Conservation (phyloP, 257 asterid species). For the Echites panduratus region DNA sequence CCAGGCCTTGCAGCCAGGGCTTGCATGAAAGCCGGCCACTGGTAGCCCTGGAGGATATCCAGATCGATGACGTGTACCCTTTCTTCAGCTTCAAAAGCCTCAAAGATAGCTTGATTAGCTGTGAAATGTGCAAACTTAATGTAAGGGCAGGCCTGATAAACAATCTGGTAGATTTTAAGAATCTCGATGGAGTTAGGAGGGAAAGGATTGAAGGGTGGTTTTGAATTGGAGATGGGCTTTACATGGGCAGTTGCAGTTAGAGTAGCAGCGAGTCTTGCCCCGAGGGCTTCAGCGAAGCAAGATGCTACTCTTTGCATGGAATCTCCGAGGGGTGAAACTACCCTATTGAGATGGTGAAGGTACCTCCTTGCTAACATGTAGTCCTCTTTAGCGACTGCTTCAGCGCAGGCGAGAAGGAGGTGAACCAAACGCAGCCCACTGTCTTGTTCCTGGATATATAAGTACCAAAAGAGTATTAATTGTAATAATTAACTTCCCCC, state of each 20-base stretch:
- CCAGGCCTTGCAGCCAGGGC: conserved; percentile 83
- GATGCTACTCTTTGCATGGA: conserved; percentile 89
- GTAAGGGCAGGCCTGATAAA: conserved; percentile 88
- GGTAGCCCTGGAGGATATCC: conserved; percentile 82
- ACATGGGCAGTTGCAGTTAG: conserved; percentile 44
- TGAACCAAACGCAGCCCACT: conserved; percentile 80
- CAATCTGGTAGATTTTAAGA: conserved; percentile 78
- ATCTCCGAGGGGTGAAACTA: conserved; percentile 65
- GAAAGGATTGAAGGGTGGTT: conserved; percentile 55
- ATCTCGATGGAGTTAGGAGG: conserved; percentile 69
- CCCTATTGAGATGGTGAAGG: conserved; percentile 63
- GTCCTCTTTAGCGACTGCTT: conserved; percentile 79
- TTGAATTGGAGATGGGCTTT: conserved; percentile 24
- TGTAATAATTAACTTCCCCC: no score
- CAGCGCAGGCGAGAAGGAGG: conserved; percentile 76
- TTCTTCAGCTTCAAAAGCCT: conserved; percentile 68
- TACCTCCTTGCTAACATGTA: conserved; percentile 74
- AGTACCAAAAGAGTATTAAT: no score
- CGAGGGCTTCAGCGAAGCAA: conserved; percentile 69
- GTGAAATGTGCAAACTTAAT: conserved; percentile 84
- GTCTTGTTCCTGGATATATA: conserved; percentile 45
- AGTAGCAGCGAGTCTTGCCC: conserved; percentile 58
- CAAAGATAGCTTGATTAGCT: conserved; percentile 79
- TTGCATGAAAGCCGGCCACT: conserved; percentile 95
- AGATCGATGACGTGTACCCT: conserved; percentile 80